Percentiles rank a stretch among this genome's conserved stretches.
Evolutionary conservation across 2,329 filamentous ascomycete genomes (phyloP).

Genomic region (Exophiala aquamarina): DNA sequence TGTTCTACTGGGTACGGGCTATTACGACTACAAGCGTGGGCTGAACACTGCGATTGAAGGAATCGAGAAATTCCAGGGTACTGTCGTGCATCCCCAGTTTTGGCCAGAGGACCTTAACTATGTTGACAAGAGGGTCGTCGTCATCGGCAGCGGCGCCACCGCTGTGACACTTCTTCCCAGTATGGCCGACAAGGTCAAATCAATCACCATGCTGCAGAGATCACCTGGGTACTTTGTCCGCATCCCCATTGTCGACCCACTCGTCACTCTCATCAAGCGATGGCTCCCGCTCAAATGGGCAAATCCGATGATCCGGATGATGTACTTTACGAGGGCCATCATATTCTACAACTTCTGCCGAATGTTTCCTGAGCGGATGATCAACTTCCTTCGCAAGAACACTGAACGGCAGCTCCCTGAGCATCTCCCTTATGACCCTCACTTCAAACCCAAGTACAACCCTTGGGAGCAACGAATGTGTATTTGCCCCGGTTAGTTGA

Average conservation of each 20-base stretch:
- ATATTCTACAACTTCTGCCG: conserved; percentile 27
- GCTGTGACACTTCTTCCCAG: conserved; percentile 74
- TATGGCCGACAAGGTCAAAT: conserved; percentile 62
- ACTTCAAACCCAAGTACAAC: conserved; percentile 60
- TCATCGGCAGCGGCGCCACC: conserved; percentile 78
- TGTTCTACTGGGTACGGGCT: conserved; percentile 64
- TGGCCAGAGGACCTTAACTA: conserved; percentile 72
- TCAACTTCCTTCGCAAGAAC: conserved; percentile 17
- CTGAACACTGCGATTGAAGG: conserved; percentile 64
- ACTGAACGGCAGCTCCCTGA: conserved; percentile 22
- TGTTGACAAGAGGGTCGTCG: conserved; percentile 64
- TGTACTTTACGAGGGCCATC: conserved; percentile 19
- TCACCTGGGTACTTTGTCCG: conserved; percentile 68
- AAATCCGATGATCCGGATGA: conserved; percentile 21
- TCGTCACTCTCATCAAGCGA: conserved; percentile 20
- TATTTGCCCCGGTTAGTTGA: conserved; percentile 41
- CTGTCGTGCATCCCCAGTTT: conserved; percentile 69
- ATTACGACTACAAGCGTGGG: conserved; percentile 70
- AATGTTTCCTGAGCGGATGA: conserved; percentile 21
- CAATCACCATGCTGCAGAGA: conserved; percentile 78
- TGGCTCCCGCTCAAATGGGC: conserved; percentile 21
- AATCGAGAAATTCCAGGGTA: conserved; percentile 64
- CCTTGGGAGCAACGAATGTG: conserved; percentile 77
- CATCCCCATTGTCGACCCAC: conserved; percentile 18
- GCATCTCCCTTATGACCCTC: conserved; percentile 54